A percentile compares a stretch with the other conserved stretches of the same genome.
Conservation (phyloP, 2,329 filamentous ascomycete species). For the Colletotrichum sp. region DNA sequence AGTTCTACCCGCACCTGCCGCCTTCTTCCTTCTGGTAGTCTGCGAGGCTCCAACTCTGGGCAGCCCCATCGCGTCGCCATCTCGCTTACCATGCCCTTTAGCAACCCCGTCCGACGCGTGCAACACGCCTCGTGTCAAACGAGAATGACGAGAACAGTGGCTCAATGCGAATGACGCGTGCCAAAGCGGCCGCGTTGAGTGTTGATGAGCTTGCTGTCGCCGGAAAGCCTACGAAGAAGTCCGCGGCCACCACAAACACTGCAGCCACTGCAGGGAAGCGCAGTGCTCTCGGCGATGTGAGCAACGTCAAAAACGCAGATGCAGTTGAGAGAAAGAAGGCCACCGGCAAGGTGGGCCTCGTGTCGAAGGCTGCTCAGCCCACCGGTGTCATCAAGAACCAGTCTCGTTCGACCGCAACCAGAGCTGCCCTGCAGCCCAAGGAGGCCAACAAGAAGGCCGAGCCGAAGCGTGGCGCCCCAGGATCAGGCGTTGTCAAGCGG, state of each 20-base stretch:
- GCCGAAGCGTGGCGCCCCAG: slow-evolving; percentile 71
- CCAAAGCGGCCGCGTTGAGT: slow-evolving; percentile 81
- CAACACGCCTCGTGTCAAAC: slow-evolving; percentile 77
- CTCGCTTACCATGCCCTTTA: slow-evolving; percentile 34
- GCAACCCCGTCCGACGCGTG: slow-evolving; percentile 70
- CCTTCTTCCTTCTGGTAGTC: not conserved
- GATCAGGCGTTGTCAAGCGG: slow-evolving; percentile 78
- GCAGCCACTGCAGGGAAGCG: slow-evolving; percentile 69
- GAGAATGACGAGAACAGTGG: slow-evolving; percentile 92
- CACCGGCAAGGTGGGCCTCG: slow-evolving; percentile 67
- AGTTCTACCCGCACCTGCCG: slow-evolving; percentile 24
- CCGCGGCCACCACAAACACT: slow-evolving; percentile 53
- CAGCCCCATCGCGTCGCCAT: slow-evolving; percentile 2
- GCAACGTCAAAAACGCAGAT: slow-evolving; percentile 87
- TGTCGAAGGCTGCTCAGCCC: slow-evolving; percentile 81
- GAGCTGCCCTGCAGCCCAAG: slow-evolving; percentile 69
- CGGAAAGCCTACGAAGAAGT: slow-evolving; percentile 73
- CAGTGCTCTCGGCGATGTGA: slow-evolving; percentile 88
- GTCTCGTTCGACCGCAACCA: slow-evolving; percentile 62
- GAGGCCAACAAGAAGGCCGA: slow-evolving; percentile 70
- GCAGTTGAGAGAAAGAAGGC: slow-evolving; percentile 77
- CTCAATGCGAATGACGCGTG: slow-evolving; percentile 87
- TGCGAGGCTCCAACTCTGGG: not conserved
- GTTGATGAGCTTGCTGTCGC: slow-evolving; percentile 65
- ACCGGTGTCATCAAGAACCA: slow-evolving; percentile 79